Evolutionary conservation across 1,284 basidiomycete species (phyloP), one percentile per base, ranked within the genome.

Genomic region (Melanopsichium pennsylvanicum): DNA sequence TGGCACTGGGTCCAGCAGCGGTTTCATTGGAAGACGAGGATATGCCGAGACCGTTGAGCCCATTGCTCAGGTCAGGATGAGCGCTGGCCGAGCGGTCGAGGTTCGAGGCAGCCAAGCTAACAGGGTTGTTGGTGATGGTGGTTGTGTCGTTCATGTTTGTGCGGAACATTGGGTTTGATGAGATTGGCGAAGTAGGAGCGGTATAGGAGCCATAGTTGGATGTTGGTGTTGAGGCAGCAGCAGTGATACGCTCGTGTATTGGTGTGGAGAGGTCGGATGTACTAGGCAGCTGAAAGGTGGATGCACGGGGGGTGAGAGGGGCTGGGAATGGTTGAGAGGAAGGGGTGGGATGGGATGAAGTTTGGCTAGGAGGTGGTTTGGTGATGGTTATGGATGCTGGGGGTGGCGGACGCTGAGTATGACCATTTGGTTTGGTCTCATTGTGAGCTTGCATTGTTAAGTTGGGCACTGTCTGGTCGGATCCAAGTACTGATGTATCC

Each of bases 1-100:
- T 34, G 22, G 22, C 40, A 23, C 44, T 22, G 10, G 40, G 26
- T 13, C 38, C 57, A 9, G 37, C 33, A n/a, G n/a, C n/a, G n/a
- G n/a, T n/a, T n/a, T n/a, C 25, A 23, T 40, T 12, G 7, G 50
- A 48, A 1, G 42, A 15, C 3, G 58, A n/a, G 0, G 51, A 56
- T 35, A 68, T 68, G 6, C 66, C 66, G 9, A 69, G 66, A 4
- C 66, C 66, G 16, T 43, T 45, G 26, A 49, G n/a, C n/a, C n/a
- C 33, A 34, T 36, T 47, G 31, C 5, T 42, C 29, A 68, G 23
- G n/a, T 58, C 58, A 5, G 56, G 51, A 11, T 60, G 63, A 2
- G 44, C 49, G 27, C 55, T 64, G 11, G 48, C 37, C 12, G 54
- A 49, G 16, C 54, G 49, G 34, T 64, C 61, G 16, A 58, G 36